Conservation (phyloP, 768 basidiomycete genomes). For the Mycena vitilis region DNA sequence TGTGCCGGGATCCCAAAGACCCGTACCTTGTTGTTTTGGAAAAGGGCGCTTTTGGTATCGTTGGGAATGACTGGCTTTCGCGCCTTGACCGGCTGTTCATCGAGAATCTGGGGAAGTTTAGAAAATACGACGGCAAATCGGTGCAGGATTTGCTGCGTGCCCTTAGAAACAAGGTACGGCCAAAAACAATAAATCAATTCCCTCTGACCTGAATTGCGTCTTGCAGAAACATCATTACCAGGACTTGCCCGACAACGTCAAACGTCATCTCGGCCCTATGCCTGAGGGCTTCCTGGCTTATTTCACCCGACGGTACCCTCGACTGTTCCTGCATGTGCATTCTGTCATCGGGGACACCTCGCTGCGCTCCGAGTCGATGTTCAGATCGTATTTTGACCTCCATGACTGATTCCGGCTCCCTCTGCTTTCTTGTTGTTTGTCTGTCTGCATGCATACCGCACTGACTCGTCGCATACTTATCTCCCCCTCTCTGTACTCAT, state of each 20-base stretch:
- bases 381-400: conserved; percentile 88
- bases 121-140: conserved; percentile 93
- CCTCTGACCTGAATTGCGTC: background rate
- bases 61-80: conserved; percentile 92
- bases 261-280: conserved; percentile 88
- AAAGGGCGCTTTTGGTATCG: conserved; percentile 71
- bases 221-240: conserved; percentile 96
- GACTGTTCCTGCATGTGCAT: conserved; percentile 92
- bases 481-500: conserved; percentile 31
- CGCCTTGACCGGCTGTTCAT: conserved; percentile 90
- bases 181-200: background rate
- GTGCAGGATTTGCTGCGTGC: conserved; percentile 95
- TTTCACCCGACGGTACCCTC: conserved; percentile 94
- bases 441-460: conserved; percentile 22
- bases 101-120: conserved; percentile 95
- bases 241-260: conserved; percentile 93
- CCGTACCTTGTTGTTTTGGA: conserved; percentile 81
- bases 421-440: conserved; percentile 32
- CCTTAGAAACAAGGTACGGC: conserved; percentile 90
- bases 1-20: conserved; percentile 93
- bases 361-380: conserved; percentile 89
- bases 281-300: conserved; percentile 93
- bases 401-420: conserved; percentile 49
- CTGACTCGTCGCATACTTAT: conserved; percentile 32
- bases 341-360: conserved; percentile 78